Percentiles rank a stretch among this genome's conserved stretches.
phyloP scores from a whole-genome alignment of 2,329 filamentous ascomycete species.

The Penicillium sclerotiorum region DNA sequence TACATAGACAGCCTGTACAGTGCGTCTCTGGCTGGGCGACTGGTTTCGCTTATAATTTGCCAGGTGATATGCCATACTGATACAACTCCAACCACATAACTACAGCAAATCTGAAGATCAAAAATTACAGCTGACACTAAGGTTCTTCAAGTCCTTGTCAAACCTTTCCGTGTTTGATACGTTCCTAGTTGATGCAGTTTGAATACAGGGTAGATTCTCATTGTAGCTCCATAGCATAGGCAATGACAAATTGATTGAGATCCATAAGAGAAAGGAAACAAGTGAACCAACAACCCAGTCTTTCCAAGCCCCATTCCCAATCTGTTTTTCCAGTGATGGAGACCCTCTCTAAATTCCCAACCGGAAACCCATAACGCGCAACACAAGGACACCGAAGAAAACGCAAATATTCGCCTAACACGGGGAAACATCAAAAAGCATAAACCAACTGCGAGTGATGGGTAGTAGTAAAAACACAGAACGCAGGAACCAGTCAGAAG shows the following conservation, averaged over 20 bases:
- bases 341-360: conserved; percentile 34
- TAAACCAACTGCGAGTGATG: conserved; percentile 7
- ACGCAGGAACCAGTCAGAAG: background rate
- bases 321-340: conserved; percentile 42
- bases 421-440: background rate
- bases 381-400: conserved; percentile 21
- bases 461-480: conserved; percentile 14
- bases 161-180: too few species aligned
- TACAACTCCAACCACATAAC: background rate
- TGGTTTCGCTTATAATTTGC: background rate
- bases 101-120: too few species aligned
- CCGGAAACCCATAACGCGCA: conserved; percentile 27
- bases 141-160: too few species aligned
- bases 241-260: conserved; percentile 21
- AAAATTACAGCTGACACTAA: too few species aligned
- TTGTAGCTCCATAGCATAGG: conserved; percentile 17
- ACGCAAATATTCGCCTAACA: background rate
- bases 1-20: background rate
- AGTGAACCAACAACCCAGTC: conserved; percentile 17
- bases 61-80: background rate
- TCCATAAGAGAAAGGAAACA: conserved; percentile 13
- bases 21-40: background rate
- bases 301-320: conserved; percentile 21
- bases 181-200: background rate
- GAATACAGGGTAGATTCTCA: conserved; percentile 14